Evolutionary conservation across 495 filamentous ascomycete species (phyloP).

Genomic region (Penicillium riverlandense): DNA sequence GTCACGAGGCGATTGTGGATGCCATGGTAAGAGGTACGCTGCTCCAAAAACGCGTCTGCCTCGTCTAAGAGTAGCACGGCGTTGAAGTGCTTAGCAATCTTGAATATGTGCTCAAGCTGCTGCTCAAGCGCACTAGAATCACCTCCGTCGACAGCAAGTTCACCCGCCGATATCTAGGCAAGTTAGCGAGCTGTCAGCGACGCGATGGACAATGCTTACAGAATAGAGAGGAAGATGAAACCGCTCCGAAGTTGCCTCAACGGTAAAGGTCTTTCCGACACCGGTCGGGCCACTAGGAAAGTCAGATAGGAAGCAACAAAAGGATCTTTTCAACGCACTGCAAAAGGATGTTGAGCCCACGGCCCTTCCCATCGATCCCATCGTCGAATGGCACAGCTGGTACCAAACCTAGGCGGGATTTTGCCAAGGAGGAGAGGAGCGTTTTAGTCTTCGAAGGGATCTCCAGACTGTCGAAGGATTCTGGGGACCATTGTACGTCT

Average conservation of each 20-base stretch:
- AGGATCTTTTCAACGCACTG: slow-evolving; percentile 7
- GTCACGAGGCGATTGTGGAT: slow-evolving; percentile 22
- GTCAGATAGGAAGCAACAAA: slow-evolving; percentile 2
- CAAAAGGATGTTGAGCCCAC: slow-evolving; percentile 13
- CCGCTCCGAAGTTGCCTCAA: slow-evolving; percentile 22
- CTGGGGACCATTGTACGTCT: slow-evolving; percentile 21
- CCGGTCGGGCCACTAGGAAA: slow-evolving; percentile 20
- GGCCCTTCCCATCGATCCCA: slow-evolving; percentile 17
- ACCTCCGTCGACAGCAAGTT: slow-evolving; percentile 11
- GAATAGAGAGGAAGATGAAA: slow-evolving; percentile 22
- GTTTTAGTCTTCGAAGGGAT: slow-evolving; percentile 18
- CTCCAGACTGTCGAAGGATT: slow-evolving; percentile 13
- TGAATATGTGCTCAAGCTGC: slow-evolving; percentile 15
- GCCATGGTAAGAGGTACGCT: slow-evolving; percentile 10
- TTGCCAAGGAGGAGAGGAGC: slow-evolving; percentile 15
- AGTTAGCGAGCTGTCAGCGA: slow-evolving; percentile 1
- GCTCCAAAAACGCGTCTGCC: slow-evolving; percentile 38
- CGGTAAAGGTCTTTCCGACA: slow-evolving; percentile 28
- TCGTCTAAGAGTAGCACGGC: slow-evolving; percentile 34
- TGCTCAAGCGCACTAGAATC: slow-evolving; percentile 12
- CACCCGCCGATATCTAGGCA: slow-evolving; percentile 15
- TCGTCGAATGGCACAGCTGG: slow-evolving; percentile 18
- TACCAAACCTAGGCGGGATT: slow-evolving; percentile 14
- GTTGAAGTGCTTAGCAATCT: slow-evolving; percentile 23
- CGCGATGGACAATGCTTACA: neutral